Base-by-base conservation (phyloP, 164 flowering plant genomes). In the Platanus orientalis region DNA sequence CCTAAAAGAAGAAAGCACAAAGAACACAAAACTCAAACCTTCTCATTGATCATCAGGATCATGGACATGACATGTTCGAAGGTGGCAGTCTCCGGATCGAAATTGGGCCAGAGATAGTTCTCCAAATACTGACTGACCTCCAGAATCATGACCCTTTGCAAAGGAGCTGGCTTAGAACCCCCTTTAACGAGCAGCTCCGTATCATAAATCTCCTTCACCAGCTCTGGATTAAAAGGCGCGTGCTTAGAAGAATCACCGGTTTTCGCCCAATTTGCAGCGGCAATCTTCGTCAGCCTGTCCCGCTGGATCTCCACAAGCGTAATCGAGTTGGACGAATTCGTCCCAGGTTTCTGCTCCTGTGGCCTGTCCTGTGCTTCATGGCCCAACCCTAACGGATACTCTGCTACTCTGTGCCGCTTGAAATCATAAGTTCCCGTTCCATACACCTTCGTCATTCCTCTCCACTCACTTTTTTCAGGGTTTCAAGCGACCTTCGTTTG, bases 1-100 rank as follows among this genome's bases (percentile, higher is more conserved):
- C 42, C 42, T 36, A 36, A 29, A 17, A 9, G 21, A 30, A 53
- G 62, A 26, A 17, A 29, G 3, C 23, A 24, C 11, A 14, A 9
- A 14, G n/a, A 20, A 57, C 20, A 36, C 17, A 16, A 58, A 56
- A 52, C 19, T 0, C 36, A 42, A 73, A 88, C 97, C 97, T 94
- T 95, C 79, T 95, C 97, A 64, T 95, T 95, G 60, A 95, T 73
- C 97, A 95, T 92, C 49, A 95, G 82, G 19, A 95, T 84, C 90
- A 95, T 92, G 1, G 96, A 88, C 96, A 95, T 91, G 2, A 95
- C 86, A 71, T 92, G 99, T 88, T 95, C 97, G 63, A 89, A 95
- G 0, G 85, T 69, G 1, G 99, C 81, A 0, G 79, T 80, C 50
- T 80, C 84, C 0, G 94, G 78, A 60, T 84, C 87, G 44, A 94